Evolutionary conservation across 2,329 filamentous ascomycete genomes (phyloP), one percentile per base, ranked within the genome.

Genomic region (Trichocomaceae sp.): DNA sequence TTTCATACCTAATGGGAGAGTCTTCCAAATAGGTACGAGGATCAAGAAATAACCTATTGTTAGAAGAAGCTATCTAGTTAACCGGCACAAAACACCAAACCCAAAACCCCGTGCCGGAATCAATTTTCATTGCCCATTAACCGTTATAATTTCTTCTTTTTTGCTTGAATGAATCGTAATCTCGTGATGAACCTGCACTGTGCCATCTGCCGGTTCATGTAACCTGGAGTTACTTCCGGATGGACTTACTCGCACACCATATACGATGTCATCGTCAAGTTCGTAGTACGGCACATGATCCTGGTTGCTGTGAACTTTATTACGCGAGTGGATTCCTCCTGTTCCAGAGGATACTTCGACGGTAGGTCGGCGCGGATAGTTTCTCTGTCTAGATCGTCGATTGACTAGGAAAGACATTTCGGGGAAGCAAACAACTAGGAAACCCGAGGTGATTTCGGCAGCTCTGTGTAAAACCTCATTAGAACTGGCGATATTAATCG

Each of bases 151-250:
- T 20, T 57, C 50, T 17, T 57, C 55, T 31, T 57, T 57, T 31
- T 50, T 57, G 42, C 29, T 57, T 15, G 50, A 50, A 41, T 57
- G 37, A 35, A 57, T 46, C 10, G 55, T 57, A 42, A 57, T 57
- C 46, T 57, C 55, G 22, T 57, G 55, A 33, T 54, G 50, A n/a
- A 57, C 55, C 26, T 57, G 55, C 47, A 57, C 55, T 13, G 55
- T 57, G 12, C 55, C 55, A 7, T 54, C 29, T 7, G 50, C 55
- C 33, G 55, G 55, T 41, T 57, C 55, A n/a, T 57, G 55, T 33
- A 57, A 51, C 44, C 52, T 50, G 41, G 47, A 54, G 31, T 54
- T 57, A 37, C 55, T 57, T 10, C 49, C 50, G 2, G 52, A 42
- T 8, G 55, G 55, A 31, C 55, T 57, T 1, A 57, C 55, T n/a